Conservation (phyloP, 2,329 filamentous ascomycete species). For the Dothistroma pini region DNA sequence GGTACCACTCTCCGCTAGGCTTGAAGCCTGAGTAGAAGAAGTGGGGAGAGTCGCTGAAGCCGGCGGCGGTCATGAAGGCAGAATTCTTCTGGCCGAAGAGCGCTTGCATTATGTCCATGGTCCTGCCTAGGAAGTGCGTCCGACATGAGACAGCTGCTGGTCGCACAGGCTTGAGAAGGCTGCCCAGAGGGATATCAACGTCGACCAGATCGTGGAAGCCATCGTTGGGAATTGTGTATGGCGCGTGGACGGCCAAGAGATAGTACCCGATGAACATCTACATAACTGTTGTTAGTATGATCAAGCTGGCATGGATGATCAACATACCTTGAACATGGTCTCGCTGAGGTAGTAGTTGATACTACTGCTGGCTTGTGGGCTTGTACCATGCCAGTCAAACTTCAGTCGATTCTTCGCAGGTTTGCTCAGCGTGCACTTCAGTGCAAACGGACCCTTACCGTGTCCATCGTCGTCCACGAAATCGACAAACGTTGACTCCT, state of each 20-base stretch:
- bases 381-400: conserved; percentile 28
- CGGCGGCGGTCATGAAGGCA: conserved; percentile 28
- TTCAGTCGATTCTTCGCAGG: conserved; percentile 24
- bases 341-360: conserved; percentile 29
- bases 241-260: conserved; percentile 24
- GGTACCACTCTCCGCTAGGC: conserved; percentile 42
- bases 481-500: conserved; percentile 25
- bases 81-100: conserved; percentile 29
- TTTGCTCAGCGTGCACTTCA: conserved; percentile 29
- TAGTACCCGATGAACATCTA: conserved; percentile 28
- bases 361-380: conserved; percentile 27
- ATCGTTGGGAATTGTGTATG: conserved; percentile 28
- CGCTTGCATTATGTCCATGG: conserved; percentile 30
- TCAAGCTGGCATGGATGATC: not conserved
- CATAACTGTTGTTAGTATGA: conserved; percentile 2
- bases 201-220: conserved; percentile 29
- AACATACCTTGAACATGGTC: conserved; percentile 26
- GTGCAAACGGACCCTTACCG: conserved; percentile 25
- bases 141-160: conserved; percentile 26
- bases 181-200: conserved; percentile 24
- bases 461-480: conserved; percentile 30
- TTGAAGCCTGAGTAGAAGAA: conserved; percentile 38
- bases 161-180: conserved; percentile 25
- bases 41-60: conserved; percentile 28
- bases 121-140: conserved; percentile 28